Conservation (phyloP, 2,329 filamentous ascomycete species). For the Raffaelea albimanens region DNA sequence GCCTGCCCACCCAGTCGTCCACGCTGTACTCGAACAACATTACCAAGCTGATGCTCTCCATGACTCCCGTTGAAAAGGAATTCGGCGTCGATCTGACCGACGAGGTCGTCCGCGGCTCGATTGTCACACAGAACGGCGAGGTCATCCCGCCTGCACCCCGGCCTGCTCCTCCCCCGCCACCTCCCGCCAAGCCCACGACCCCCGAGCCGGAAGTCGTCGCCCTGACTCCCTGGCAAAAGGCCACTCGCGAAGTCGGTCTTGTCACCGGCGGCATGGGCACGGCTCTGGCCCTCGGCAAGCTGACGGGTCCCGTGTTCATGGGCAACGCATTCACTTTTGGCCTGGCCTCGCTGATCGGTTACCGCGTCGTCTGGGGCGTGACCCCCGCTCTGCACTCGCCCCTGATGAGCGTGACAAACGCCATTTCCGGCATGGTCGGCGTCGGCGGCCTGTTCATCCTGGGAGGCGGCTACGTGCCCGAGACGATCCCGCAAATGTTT, state of each 20-base stretch:
- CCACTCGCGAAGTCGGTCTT: conserved; percentile 62
- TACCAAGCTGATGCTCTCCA: conserved; percentile 76
- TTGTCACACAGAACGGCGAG: conserved; percentile 70
- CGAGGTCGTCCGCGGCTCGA: conserved; percentile 76
- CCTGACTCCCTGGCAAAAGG: conserved; percentile 74
- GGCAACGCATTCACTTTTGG: conserved; percentile 77
- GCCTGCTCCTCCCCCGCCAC: conserved; percentile 49
- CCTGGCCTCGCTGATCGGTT: conserved; percentile 76
- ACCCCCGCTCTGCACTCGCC: conserved; percentile 75
- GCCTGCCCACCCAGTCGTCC: conserved; percentile 79
- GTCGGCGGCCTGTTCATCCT: conserved; percentile 83
- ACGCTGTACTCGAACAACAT: conserved; percentile 93
- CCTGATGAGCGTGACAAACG: conserved; percentile 88
- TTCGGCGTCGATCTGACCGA: conserved; percentile 75
- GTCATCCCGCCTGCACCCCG: conserved; percentile 68
- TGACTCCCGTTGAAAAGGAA: conserved; percentile 65
- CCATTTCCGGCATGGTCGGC: conserved; percentile 84
- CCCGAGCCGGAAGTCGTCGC: conserved; percentile 50
- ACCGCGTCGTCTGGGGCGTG: conserved; percentile 83
- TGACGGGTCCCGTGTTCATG: conserved; percentile 80
- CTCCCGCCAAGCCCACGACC: conserved; percentile 43
- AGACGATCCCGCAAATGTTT: conserved; percentile 68
- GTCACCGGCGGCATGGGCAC: conserved; percentile 72
- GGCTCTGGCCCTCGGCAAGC: conserved; percentile 66
- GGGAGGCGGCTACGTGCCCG: conserved; percentile 68